phyloP scores from a whole-genome alignment of 75 land plant species.

The Pinus taeda region DNA sequence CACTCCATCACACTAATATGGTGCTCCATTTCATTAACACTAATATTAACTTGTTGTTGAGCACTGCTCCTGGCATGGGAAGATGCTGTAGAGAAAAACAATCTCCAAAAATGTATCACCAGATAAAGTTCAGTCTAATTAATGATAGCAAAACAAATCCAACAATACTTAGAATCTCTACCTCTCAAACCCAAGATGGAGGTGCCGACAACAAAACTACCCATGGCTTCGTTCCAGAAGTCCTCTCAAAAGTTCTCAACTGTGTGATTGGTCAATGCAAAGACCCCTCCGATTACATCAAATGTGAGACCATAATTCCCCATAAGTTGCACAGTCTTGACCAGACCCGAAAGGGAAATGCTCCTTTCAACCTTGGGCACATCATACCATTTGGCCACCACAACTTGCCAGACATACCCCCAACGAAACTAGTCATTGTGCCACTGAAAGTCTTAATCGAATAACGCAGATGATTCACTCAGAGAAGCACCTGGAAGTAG shows the following conservation, averaged over 20 bases:
- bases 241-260: constrained; percentile 63
- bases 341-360: constrained; percentile 68
- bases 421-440: constrained; percentile 38
- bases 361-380: constrained; percentile 81
- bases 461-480: no score
- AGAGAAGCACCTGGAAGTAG: no score
- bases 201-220: constrained; percentile 83
- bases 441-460: constrained; percentile 46
- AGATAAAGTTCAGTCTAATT: no score
- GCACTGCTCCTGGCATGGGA: no score
- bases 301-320: constrained; percentile 73
- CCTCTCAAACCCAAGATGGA: constrained; percentile 69
- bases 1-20: no score
- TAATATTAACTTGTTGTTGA: no score
- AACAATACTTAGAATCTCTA: background rate
- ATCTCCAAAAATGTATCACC: no score
- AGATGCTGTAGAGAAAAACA: no score
- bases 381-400: constrained; percentile 83
- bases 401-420: constrained; percentile 64
- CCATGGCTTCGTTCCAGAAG: constrained; percentile 69
- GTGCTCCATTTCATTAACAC: no score
- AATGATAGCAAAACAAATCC: no score
- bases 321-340: constrained; percentile 69
- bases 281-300: constrained; percentile 81
- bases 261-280: constrained; percentile 67